phyloP scores from a whole-genome alignment of 2,329 filamentous ascomycete genomes.

The Fusarium drepaniforme region DNA sequence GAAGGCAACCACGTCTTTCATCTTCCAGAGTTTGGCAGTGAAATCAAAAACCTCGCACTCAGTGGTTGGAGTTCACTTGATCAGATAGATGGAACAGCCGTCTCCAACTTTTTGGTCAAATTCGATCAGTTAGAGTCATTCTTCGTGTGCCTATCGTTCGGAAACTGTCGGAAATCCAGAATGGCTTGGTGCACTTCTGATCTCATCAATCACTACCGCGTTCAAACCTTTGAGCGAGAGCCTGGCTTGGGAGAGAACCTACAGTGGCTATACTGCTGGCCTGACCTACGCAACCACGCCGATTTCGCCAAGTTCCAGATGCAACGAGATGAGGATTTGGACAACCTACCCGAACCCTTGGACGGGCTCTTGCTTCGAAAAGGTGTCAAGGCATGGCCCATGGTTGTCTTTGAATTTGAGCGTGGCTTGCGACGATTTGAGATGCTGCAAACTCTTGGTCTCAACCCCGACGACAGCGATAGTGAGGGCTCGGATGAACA shows the following conservation, averaged over 20 bases:
- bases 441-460: slow-evolving; percentile 21
- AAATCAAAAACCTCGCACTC: slow-evolving; percentile 47
- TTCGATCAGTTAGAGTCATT: slow-evolving; percentile 46
- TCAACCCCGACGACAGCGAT: slow-evolving; percentile 14
- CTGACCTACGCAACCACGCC: slow-evolving; percentile 45
- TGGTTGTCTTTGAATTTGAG: slow-evolving; percentile 46
- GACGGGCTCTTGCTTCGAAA: slow-evolving; percentile 3
- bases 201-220: slow-evolving; percentile 42
- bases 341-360: slow-evolving; percentile 7
- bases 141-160: slow-evolving; percentile 35
- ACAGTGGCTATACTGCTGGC: slow-evolving; percentile 49
- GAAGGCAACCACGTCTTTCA: slow-evolving; percentile 25
- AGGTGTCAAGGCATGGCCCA: slow-evolving; percentile 45
- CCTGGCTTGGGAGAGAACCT: slow-evolving; percentile 42
- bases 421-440: slow-evolving; percentile 31
- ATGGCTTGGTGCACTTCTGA: slow-evolving; percentile 51
- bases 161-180: slow-evolving; percentile 8
- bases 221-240: slow-evolving; percentile 43
- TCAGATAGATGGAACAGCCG: background rate
- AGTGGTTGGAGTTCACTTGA: slow-evolving; percentile 9
- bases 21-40: slow-evolving; percentile 45
- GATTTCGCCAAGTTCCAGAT: slow-evolving; percentile 46
- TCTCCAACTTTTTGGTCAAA: slow-evolving; percentile 2
- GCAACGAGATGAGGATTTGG: slow-evolving; percentile 12
- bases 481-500: slow-evolving; percentile 26